Conservation (phyloP, 495 filamentous ascomycete species). For the Neurospora sp. region DNA sequence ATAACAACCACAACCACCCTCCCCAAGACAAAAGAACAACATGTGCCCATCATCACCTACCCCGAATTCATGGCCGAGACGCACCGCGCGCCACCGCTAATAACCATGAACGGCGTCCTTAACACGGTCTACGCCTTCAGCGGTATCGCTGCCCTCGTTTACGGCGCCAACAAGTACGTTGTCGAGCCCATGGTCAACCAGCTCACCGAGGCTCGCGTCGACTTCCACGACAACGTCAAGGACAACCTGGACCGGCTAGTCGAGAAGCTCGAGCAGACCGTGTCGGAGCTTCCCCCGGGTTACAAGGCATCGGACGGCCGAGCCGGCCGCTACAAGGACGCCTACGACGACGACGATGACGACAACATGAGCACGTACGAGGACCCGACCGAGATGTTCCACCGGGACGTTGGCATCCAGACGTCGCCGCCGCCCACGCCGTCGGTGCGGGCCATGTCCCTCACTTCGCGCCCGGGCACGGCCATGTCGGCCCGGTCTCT, state of each 20-base stretch:
- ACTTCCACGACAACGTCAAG: constrained; percentile 58
- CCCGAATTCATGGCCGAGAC: constrained; percentile 84
- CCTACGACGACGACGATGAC: constrained; percentile 9
- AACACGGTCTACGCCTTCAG: constrained; percentile 70
- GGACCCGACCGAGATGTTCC: constrained; percentile 78
- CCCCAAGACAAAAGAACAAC: constrained; percentile 30
- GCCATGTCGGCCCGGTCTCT: constrained; percentile 12
- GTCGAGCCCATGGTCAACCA: constrained; percentile 72
- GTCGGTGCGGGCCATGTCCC: constrained; percentile 3
- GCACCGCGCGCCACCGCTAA: constrained; percentile 49
- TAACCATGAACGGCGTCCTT: constrained; percentile 64
- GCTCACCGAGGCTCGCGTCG: constrained; percentile 69
- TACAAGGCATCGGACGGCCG: constrained; percentile 13
- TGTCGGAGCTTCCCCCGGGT: constrained; percentile 44
- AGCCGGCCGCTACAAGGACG: not conserved
- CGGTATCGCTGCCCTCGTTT: constrained; percentile 59
- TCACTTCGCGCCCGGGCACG: constrained; percentile 1
- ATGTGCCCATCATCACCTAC: constrained; percentile 91
- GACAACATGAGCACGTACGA: constrained; percentile 36
- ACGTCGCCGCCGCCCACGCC: constrained; percentile 49
- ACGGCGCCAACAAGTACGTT: constrained; percentile 72
- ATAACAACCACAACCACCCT: constrained; percentile 6
- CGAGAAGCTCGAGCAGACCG: constrained; percentile 56
- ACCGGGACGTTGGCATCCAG: constrained; percentile 81
- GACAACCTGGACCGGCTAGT: constrained; percentile 60